Base-by-base conservation (phyloP, 2,329 filamentous ascomycete genomes). In the Fusarium piperis region DNA sequence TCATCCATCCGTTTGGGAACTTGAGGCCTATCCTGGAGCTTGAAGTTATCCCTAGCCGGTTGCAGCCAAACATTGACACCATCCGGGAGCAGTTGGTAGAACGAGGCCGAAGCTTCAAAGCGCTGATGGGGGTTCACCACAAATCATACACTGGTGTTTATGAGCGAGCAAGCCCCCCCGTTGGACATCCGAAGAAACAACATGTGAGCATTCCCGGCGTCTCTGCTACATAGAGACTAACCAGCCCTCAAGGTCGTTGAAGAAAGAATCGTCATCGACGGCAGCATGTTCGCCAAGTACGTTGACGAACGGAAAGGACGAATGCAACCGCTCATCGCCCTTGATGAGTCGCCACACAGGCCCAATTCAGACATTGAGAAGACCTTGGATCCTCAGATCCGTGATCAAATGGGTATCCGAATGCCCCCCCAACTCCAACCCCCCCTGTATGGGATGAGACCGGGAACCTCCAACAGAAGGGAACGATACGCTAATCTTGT, bases 191-290 rank as follows among this genome's bases (percentile, higher is more conserved):
- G 16, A 46, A 20, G 13, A 58, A 66, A 1, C 62, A 59, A 0
- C 20, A 67, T 7, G 62, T 66, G 35, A 16, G 55, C 30, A 35
- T n/a, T n/a, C n/a, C n/a, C n/a, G n/a, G n/a, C n/a, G n/a, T n/a
- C n/a, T n/a, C n/a, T n/a, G n/a, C n/a, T n/a, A n/a, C n/a, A n/a
- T n/a, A n/a, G 52, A 35, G 20, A 56, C 30, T 59, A 7, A 48
- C 11, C 2, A 15, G 6, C 9, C 8, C 7, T 33, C 4, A 66
- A 67, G 62, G 55, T 56, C 4, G 30, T 15, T 10, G 12, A 55
- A 5, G 62, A 65, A 11, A 59, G 64, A 11, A 32, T 65, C 18
- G 16, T 61, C 5, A 48, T 65, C 4, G 46, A 67, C 7, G 20
- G 20, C 6, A 39, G 10, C 11, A 60, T 46, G 13, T 65, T 55